Evolutionary conservation across 2,329 filamentous ascomycete species (phyloP), one percentile per base, ranked within the genome.

Genomic region (Stromatinia cepivora): DNA sequence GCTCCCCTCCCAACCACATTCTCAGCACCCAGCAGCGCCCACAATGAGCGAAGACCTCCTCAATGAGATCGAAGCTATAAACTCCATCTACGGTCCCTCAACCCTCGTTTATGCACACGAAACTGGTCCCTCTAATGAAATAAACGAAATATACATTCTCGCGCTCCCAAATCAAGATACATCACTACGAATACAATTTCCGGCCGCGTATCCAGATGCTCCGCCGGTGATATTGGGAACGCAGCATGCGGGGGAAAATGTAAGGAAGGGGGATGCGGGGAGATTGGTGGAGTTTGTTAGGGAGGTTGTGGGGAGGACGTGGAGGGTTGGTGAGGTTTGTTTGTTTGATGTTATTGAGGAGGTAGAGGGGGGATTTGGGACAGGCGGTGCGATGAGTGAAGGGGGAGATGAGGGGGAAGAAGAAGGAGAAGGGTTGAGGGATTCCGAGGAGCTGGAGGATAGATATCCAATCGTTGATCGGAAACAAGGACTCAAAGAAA

Each of bases 271-370:
- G 50, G 88, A 91, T 71, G 93, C 92, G 2, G 88, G 87, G 64
- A 83, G 87, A 65, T 86, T 93, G 63, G 84, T 94, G n/a, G 85
- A 86, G 3, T 80, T 92, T 3, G 89, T 95, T 69, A 84, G 88
- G 42, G 83, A 88, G 48, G 88, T 90, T 0, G 81, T 97, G 45
- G 83, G 82, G 0, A 82, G 84, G n/a, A 85, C 92, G 6, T 97
- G 90, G 79, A 84, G 86, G 66, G 86, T 88, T 0, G 93, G 93
- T 0, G 85, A 88, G 66, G 93, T 97, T 31, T 97, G 94, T 76
- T 82, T 99, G 4, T 99, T 94, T 76, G 94, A 97, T 78, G 85
- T 96, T n/a, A 85, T 97, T 50, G 94, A 97, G 76, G 90, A 92
- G 76, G 81, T 91, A 73, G 84, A 81, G 69, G 82, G 56, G 48